Evolutionary conservation across 495 filamentous ascomycete species (phyloP).

Genomic region (Platismatia glauca): DNA sequence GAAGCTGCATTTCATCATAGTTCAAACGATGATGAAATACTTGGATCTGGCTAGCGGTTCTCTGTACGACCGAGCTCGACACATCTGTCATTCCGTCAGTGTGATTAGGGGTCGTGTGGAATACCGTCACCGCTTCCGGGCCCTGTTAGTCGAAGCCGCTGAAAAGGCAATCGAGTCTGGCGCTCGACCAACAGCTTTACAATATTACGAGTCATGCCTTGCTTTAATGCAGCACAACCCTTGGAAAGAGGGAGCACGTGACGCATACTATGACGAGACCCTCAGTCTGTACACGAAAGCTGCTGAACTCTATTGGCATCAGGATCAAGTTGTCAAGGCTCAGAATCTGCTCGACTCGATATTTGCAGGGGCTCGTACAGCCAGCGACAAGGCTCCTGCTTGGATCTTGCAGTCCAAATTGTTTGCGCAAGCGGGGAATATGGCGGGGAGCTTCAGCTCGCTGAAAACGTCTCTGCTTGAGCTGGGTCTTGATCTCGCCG

Average conservation of each 20-base stretch:
- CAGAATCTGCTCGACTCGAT: slow-evolving; percentile 54
- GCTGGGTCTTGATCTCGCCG: slow-evolving; percentile 54
- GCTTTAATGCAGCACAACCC: slow-evolving; percentile 67
- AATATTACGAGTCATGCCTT: slow-evolving; percentile 67
- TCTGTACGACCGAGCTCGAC: slow-evolving; percentile 60
- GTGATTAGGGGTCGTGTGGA: slow-evolving; percentile 58
- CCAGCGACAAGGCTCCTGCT: slow-evolving; percentile 67
- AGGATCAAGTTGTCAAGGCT: slow-evolving; percentile 56
- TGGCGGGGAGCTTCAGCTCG: slow-evolving; percentile 54
- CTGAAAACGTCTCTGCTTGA: slow-evolving; percentile 59
- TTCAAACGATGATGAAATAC: slow-evolving; percentile 66
- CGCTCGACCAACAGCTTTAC: slow-evolving; percentile 65
- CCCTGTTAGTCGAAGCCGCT: slow-evolving; percentile 66
- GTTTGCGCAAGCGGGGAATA: slow-evolving; percentile 62
- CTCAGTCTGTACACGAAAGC: slow-evolving; percentile 62
- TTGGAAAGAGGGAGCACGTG: slow-evolving; percentile 61
- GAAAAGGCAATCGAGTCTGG: slow-evolving; percentile 69
- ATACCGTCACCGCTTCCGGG: slow-evolving; percentile 55
- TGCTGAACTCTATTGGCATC: slow-evolving; percentile 74
- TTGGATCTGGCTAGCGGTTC: slow-evolving; percentile 45
- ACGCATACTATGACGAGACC: slow-evolving; percentile 80
- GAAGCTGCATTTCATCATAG: slow-evolving; percentile 84
- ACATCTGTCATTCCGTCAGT: slow-evolving; percentile 63
- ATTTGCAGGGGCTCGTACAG: slow-evolving; percentile 53
- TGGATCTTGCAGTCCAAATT: slow-evolving; percentile 73